Conservation (phyloP, 345 rosid species). For the Sisymbrium altissimum region DNA sequence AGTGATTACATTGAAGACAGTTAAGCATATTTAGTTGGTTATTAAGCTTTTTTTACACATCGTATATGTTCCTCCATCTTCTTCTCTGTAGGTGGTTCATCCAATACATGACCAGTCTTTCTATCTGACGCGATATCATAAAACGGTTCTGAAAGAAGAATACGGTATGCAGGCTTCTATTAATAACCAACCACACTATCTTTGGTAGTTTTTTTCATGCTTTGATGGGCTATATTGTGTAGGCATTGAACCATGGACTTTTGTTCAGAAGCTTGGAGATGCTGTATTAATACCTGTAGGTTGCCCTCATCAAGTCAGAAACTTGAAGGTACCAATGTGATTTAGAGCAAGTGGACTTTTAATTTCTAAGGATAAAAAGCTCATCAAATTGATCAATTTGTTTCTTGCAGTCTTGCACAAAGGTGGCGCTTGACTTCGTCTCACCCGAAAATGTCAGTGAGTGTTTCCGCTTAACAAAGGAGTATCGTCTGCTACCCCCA, state of each 20-base stretch:
- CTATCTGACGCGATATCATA: slow-evolving; percentile 57
- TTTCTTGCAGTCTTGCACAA: slow-evolving; percentile 55
- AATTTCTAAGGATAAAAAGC: neutral
- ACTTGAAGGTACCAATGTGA: slow-evolving; percentile 16
- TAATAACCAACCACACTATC: neutral
- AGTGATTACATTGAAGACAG: neutral
- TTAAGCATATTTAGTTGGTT: too few relatives aligned
- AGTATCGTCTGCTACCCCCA: slow-evolving; percentile 55
- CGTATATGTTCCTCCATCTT: neutral
- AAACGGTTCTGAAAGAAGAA: slow-evolving; percentile 68
- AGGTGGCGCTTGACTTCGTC: slow-evolving; percentile 64
- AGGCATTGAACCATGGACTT: slow-evolving; percentile 41
- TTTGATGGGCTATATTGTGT: neutral
- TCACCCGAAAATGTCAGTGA: slow-evolving; percentile 59
- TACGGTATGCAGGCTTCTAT: slow-evolving; percentile 41
- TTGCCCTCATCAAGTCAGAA: slow-evolving; percentile 41
- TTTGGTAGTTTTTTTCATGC: neutral
- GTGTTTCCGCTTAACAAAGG: slow-evolving; percentile 54
- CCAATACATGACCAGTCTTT: slow-evolving; percentile 75
- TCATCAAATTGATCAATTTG: neutral
- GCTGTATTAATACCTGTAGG: slow-evolving; percentile 36
- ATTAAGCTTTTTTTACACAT: neutral
- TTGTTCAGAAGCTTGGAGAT: slow-evolving; percentile 36
- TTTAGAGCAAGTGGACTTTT: neutral
- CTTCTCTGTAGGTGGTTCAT: slow-evolving; percentile 48